phyloP scores from a whole-genome alignment of 192 early-diverging fungal species.

The Podila epicladia region DNA sequence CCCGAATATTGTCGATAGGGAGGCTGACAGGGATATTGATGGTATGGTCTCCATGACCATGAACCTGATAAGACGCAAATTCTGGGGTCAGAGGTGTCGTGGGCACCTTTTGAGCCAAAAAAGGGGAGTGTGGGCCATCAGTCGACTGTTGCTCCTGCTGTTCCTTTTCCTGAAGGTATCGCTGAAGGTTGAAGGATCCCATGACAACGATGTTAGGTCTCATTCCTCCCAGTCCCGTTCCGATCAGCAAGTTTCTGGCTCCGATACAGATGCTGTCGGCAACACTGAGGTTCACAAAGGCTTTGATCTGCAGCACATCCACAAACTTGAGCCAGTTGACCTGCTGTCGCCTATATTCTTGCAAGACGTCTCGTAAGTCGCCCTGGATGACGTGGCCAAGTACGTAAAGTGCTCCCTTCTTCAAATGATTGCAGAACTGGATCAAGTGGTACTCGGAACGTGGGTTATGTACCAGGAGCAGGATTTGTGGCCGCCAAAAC shows the following conservation, averaged over 20 bases:
- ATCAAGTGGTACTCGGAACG: constrained; percentile 64
- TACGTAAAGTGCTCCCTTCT: constrained; percentile 76
- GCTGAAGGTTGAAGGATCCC: constrained; percentile 62
- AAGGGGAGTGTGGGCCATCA: background rate
- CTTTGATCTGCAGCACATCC: constrained; percentile 67
- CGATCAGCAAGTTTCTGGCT: constrained; percentile 66
- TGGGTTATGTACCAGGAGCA: constrained; percentile 71
- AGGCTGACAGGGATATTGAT: constrained; percentile 51
- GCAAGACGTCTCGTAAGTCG: constrained; percentile 58
- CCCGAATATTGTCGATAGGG: constrained; percentile 64
- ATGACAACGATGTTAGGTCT: constrained; percentile 74
- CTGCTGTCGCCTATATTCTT: constrained; percentile 61
- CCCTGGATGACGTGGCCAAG: constrained; percentile 71
- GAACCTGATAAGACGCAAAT: background rate
- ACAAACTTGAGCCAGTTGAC: constrained; percentile 69
- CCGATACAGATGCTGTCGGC: constrained; percentile 59
- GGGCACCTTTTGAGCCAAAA: background rate
- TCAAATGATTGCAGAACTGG: constrained; percentile 73
- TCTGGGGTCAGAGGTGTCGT: background rate
- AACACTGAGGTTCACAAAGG: constrained; percentile 69
- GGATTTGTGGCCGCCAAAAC: constrained; percentile 78
- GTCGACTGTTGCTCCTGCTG: background rate
- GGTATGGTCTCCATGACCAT: constrained; percentile 12
- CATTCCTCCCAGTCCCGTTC: constrained; percentile 74
- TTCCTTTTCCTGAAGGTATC: constrained; percentile 24